Evolutionary conservation across 345 rosid species (phyloP).

Genomic region (Gossypium anomalum): DNA sequence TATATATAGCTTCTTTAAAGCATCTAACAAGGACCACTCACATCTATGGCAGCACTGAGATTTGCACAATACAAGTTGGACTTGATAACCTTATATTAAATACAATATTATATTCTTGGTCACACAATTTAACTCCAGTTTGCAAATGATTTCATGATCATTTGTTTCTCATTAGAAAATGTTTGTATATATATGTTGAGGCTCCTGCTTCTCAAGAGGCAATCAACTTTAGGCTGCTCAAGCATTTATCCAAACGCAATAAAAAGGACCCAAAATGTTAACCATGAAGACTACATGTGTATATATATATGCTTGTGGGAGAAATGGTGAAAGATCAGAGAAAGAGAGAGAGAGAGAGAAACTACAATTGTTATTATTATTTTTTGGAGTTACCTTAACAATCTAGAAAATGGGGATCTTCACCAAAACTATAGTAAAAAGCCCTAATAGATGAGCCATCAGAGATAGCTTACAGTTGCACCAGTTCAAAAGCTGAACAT

Average conservation of each 20-base stretch:
- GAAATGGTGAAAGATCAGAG: neutral
- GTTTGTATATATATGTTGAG: neutral
- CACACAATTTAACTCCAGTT: conserved; percentile 9
- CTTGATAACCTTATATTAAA: neutral
- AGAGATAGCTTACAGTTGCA: conserved; percentile 17
- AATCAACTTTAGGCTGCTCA: neutral
- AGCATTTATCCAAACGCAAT: neutral
- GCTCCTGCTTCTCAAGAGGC: neutral
- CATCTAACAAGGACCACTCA: conserved; percentile 43
- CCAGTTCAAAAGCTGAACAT: conserved; percentile 22
- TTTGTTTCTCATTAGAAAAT: neutral
- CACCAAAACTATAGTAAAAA: conserved; percentile 12
- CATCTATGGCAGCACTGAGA: conserved; percentile 30
- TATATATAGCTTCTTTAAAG: conserved; percentile 41
- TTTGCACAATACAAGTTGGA: conserved; percentile 21
- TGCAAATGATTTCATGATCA: neutral
- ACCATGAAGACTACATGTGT: neutral
- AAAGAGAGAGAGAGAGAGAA: neutral
- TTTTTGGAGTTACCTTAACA: neutral
- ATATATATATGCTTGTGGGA: neutral
- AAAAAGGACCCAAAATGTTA: neutral
- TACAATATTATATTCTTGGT: neutral
- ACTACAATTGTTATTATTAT: neutral
- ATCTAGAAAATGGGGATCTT: conserved; percentile 10
- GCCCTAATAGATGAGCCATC: conserved; percentile 5